Evolutionary conservation across 257 asterid genomes (phyloP), one percentile per base, ranked within the genome.

Genomic region (Nicotiana obtusifolia): DNA sequence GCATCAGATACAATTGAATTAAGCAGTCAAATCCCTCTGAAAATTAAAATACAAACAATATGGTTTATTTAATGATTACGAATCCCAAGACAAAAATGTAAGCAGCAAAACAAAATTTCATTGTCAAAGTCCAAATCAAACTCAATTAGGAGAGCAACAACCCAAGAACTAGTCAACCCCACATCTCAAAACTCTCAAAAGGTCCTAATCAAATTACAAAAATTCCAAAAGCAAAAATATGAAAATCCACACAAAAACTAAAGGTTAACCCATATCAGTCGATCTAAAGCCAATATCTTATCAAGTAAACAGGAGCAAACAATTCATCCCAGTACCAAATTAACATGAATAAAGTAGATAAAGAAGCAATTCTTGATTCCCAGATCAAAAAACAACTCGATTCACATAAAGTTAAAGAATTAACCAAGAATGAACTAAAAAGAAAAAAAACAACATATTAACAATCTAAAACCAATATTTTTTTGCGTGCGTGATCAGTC

Each of bases 161-260:
- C 60, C 79, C 62, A 73, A 44, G 79, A 73, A 24, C 79, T 8
- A 73, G 41, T 49, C 62, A 73, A 49, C 9, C 79, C 79, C 79
- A 24, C 33, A 65, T 8, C 59, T 17, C 76, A 73, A 73, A 14
- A 73, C 22, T 47, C 61, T 14, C 13, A 47, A 71, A 73, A 49
- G 62, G 14, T 11, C 79, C 62, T 73, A 49, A 47, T n/a, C 28
- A 22, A 2, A 66, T 61, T 49, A 2, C 26, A 64, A 5, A 30
- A 66, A 33, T 41, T 67, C 52, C 2, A 5, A 41, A 69, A 69
- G 7, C 6, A 69, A 4, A 52, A 52, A 52, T 52, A 52, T 52
- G 56, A 52, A 52, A 69, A 41, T 69, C 24, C 78, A 73, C 7
- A 73, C 60, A 2, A 22, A 73, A 47, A 47, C 61, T 22, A 14